Percentiles rank a stretch among this genome's conserved stretches.
phyloP scores from a whole-genome alignment of 2,329 filamentous ascomycete genomes.

The Penicillium digitatum region DNA sequence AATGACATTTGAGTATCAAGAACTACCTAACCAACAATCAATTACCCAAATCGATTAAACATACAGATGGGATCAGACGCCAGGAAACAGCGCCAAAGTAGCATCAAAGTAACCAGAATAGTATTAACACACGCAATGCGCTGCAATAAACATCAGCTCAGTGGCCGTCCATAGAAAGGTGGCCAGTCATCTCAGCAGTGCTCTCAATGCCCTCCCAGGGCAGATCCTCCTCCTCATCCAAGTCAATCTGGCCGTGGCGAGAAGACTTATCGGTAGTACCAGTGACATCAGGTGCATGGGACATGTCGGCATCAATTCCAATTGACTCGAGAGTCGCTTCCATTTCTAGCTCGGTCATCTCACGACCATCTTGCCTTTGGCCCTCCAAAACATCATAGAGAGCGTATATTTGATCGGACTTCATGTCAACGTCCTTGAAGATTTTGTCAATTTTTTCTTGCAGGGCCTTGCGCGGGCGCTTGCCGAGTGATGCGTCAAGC shows the following conservation, averaged over 20 bases:
- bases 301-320: slow-evolving; percentile 32
- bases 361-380: slow-evolving; percentile 63
- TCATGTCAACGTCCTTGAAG: slow-evolving; percentile 63
- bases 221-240: slow-evolving; percentile 38
- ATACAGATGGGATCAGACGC: slow-evolving; percentile 6
- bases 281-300: slow-evolving; percentile 24
- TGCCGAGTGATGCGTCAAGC: slow-evolving; percentile 63
- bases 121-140: slow-evolving; percentile 3
- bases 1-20: slow-evolving; percentile 6
- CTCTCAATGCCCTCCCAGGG: slow-evolving; percentile 46
- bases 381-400: slow-evolving; percentile 81
- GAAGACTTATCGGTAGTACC: slow-evolving; percentile 30
- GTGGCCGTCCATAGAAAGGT: slow-evolving; percentile 20
- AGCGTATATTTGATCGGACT: slow-evolving; percentile 75
- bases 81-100: slow-evolving; percentile 6
- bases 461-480: slow-evolving; percentile 60
- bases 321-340: slow-evolving; percentile 58
- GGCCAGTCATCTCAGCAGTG: slow-evolving; percentile 39
- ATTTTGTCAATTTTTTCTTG: slow-evolving; percentile 59
- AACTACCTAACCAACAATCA: slow-evolving; percentile 5
- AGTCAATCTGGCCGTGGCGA: slow-evolving; percentile 21
- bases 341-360: slow-evolving; percentile 60
- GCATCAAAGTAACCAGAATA: background rate
- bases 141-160: slow-evolving; percentile 10
- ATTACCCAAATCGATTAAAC: slow-evolving; percentile 7